Evolutionary conservation across 2,329 filamentous ascomycete species (phyloP), one percentile per base, ranked within the genome.

Genomic region (Ilyonectria mors-panacis): DNA sequence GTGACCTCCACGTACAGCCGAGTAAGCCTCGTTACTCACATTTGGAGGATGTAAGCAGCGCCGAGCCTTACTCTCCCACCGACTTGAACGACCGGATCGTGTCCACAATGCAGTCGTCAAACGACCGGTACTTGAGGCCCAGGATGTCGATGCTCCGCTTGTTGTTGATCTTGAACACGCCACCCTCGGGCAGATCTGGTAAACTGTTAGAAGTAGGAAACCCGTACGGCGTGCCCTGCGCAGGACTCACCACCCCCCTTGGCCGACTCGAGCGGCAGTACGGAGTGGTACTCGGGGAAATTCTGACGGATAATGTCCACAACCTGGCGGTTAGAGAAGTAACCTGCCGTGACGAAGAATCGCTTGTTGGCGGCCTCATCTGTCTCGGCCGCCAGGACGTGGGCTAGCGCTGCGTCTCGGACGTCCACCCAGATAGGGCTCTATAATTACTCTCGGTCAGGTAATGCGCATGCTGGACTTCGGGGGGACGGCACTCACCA

Each of bases 341-440:
- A 12, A 5, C 44, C 44, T 21, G 8, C 19, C 3, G 17, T 21
- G 3, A 45, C 19, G 4, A 63, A 58, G 47, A 63, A 63, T 12
- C 61, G 44, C 10, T 59, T 57, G 17, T 42, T 42, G 9, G 44
- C 61, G 8, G 61, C 61, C 23, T 59, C 61, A 10, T 26, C 44
- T 8, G 39, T 44, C 9, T 63, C 53, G 5, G 51, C 7, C 2
- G 61, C 61, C n/a, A 19, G 51, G 10, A 63, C 61, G 37, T 63
- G 61, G 2, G 61, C 61, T n/a, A 63, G 35, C 1, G 61, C 61
- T 4, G 59, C 37, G 23, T 63, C 61, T 13, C 61, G 53, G 4
- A 63, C 61, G 17, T 63, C 61, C 5, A 58, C 26, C 19, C 23
- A 57, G 2, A 42, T n/a, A n/a, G 39, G 39, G 17, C n/a, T 42